Evolutionary conservation across 805 yeast genomes (phyloP), one percentile per base, ranked within the genome.

Genomic region (Candida insectorum): DNA sequence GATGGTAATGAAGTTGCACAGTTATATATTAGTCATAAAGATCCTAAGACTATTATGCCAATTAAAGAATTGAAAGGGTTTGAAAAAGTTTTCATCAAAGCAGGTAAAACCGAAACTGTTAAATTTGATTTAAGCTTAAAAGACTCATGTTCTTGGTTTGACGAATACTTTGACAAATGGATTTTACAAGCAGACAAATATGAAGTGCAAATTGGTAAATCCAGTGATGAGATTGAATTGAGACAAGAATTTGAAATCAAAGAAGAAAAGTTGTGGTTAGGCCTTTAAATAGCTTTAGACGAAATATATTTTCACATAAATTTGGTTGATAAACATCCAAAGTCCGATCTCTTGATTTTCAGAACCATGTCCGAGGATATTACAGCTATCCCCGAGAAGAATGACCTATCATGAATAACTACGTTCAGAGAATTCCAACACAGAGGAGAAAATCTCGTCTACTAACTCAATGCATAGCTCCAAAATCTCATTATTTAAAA

Each of bases 31-130:
- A 45, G 60, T 23, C 60, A 61, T 25, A 46, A 44, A 30, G 47
- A 56, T 9, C 67, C 76, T 14, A 33, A 52, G 5, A 50, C 65
- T 24, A 64, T 65, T 32, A 66, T 81, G 44, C 81, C 84, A n/a
- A 51, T 63, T 20, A 79, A 78, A 55, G 84, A 79, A 48, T 62
- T 79, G 52, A 77, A 75, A 52, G 83, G 71, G 13, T 79, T 74
- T 49, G 67, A 58, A 16, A 78, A 79, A 52, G 70, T 73, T n/a
- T 45, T 37, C 16, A 41, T 79, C 34, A 48, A 56, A 31, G 59
- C 77, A 3, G 77, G 77, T 9, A 69, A 64, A 40, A 35, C 62
- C 6, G 51, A 55, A 33, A 48, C 54, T 2, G 75, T 68, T 16
- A 38, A 49, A 2, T 44, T 77, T 21, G 47, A 47, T 14, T 45